Conservation (phyloP, 495 filamentous ascomycete species). For the Cryomyces antarcticus region DNA sequence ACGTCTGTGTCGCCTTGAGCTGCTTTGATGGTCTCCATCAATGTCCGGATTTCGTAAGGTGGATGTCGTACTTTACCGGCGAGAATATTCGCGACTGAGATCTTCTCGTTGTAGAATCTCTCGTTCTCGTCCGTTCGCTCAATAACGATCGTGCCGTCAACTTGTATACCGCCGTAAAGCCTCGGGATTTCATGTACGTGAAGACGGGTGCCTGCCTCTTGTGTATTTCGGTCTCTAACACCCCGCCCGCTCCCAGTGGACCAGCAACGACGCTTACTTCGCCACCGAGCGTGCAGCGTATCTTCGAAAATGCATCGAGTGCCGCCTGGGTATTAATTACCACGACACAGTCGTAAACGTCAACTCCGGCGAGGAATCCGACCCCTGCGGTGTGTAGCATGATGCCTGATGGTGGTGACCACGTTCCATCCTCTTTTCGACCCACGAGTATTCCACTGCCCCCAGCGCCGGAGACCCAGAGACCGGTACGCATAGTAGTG, state of each 20-base stretch:
- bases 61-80: constrained; percentile 55
- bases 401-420: constrained; percentile 77
- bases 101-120: constrained; percentile 54
- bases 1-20: constrained; percentile 63
- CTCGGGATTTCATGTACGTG: constrained; percentile 75
- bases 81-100: constrained; percentile 62
- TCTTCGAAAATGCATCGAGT: constrained; percentile 57
- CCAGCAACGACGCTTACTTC: constrained; percentile 62
- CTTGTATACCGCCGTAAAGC: constrained; percentile 59
- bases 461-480: constrained; percentile 79
- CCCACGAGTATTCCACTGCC: constrained; percentile 67
- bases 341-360: constrained; percentile 84
- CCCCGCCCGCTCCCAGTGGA: constrained; percentile 53
- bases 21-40: constrained; percentile 65
- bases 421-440: constrained; percentile 60
- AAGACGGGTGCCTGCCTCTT: constrained; percentile 55
- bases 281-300: constrained; percentile 57
- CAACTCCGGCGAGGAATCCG: constrained; percentile 76
- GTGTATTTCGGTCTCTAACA: constrained; percentile 54
- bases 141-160: constrained; percentile 68
- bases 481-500: constrained; percentile 78
- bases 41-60: constrained; percentile 36
- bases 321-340: constrained; percentile 72
- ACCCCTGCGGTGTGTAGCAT: constrained; percentile 69
- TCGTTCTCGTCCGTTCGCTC: constrained; percentile 83